Percentiles rank a stretch among this genome's conserved stretches.
Conservation (phyloP, 2,329 filamentous ascomycete species). For the Apiospora pterosperma region DNA sequence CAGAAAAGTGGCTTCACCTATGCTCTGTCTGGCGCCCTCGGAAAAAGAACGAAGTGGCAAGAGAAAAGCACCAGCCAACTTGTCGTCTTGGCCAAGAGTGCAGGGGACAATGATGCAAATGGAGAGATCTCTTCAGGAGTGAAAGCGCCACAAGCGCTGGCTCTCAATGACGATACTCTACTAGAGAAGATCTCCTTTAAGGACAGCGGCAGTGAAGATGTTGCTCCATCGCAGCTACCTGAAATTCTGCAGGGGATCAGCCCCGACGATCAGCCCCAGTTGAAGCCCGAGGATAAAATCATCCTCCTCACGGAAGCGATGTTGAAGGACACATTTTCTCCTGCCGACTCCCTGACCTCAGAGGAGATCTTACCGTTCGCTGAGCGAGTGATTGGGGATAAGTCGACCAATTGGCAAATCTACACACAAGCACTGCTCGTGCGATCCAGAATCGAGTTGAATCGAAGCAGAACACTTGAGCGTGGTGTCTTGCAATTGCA, state of each 20-base stretch:
- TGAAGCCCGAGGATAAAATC: conserved; percentile 82
- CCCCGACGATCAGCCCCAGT: conserved; percentile 76
- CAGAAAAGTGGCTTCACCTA: conserved; percentile 71
- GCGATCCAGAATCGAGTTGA: conserved; percentile 84
- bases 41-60: conserved; percentile 80
- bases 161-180: conserved; percentile 89
- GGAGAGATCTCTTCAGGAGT: conserved; percentile 5
- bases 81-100: conserved; percentile 83
- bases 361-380: conserved; percentile 94
- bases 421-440: conserved; percentile 93
- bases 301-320: conserved; percentile 85
- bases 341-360: conserved; percentile 79
- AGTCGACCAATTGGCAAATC: conserved; percentile 94
- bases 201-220: conserved; percentile 40
- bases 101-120: conserved; percentile 28
- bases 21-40: conserved; percentile 78
- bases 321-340: conserved; percentile 82
- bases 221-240: conserved; percentile 47
- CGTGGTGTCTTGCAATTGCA: conserved; percentile 89
- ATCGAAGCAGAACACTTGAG: conserved; percentile 83
- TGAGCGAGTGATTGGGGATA: conserved; percentile 79
- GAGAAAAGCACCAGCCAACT: conserved; percentile 81
- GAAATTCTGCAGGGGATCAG: conserved; percentile 60
- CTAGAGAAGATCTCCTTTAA: conserved; percentile 83
- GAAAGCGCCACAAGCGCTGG: conserved; percentile 62